phyloP scores from a whole-genome alignment of 2,329 filamentous ascomycete genomes.

The Samsoniella hepiali region DNA sequence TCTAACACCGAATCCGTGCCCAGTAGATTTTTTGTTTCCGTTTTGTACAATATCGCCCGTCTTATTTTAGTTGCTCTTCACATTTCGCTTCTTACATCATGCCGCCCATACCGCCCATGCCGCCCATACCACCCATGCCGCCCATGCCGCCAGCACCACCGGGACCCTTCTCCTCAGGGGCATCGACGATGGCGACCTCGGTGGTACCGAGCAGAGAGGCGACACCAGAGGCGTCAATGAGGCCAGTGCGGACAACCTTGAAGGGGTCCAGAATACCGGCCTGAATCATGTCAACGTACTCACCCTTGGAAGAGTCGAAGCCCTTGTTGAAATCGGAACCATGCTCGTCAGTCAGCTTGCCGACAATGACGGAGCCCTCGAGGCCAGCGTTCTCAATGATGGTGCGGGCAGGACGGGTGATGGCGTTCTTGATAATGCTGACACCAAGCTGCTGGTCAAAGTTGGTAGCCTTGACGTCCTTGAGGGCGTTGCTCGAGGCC shows the following conservation, averaged over 20 bases:
- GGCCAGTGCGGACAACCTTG: conserved; percentile 97
- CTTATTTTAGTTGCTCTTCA: conserved; percentile 8
- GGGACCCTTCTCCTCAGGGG: conserved; percentile 83
- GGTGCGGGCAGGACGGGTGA: conserved; percentile 87
- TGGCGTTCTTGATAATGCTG: conserved; percentile 95
- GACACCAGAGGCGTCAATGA: conserved; percentile 92
- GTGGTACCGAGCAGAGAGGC: conserved; percentile 96
- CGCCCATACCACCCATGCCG: conserved; percentile 62
- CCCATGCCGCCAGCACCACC: conserved; percentile 61
- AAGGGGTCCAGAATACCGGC: conserved; percentile 97
- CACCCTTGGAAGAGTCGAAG: conserved; percentile 92
- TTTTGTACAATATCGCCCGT: conserved; percentile 18
- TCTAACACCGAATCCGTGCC: conserved; percentile 19
- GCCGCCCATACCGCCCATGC: conserved; percentile 59
- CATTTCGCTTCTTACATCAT: conserved; percentile 53
- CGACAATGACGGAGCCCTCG: conserved; percentile 93
- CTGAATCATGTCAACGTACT: conserved; percentile 98
- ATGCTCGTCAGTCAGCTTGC: conserved; percentile 95
- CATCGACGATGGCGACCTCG: conserved; percentile 96
- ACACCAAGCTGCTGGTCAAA: conserved; percentile 99
- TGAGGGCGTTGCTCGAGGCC: conserved; percentile 85
- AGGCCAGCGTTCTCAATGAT: conserved; percentile 98
- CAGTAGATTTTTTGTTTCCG: conserved; percentile 21
- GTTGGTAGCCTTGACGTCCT: conserved; percentile 81
- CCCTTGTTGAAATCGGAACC: conserved; percentile 95